Conservation (phyloP, 2,329 filamentous ascomycete genomes). For the Chalaropsis ovoidea region DNA sequence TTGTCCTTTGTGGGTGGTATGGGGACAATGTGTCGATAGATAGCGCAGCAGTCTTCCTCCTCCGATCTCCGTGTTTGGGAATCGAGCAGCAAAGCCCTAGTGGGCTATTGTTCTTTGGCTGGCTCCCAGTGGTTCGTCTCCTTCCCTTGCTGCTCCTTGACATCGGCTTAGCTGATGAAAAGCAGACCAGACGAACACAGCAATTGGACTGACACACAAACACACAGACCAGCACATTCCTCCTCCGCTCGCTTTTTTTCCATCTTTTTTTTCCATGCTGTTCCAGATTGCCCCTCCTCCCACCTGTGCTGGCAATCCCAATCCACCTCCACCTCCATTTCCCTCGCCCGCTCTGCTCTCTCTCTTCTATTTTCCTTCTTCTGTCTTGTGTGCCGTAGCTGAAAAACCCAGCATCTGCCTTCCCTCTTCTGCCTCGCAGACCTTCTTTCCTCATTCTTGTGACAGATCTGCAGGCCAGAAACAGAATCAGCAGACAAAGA, state of each 20-base stretch:
- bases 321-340: background rate
- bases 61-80: no score
- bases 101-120: background rate
- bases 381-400: background rate
- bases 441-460: background rate
- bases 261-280: background rate
- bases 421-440: no score
- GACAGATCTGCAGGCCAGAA: slow-evolving; percentile 5
- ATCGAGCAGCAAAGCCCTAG: background rate
- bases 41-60: background rate
- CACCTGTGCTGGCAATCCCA: background rate
- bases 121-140: no score
- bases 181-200: background rate
- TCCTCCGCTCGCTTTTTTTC: background rate
- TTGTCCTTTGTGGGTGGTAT: background rate
- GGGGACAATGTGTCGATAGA: background rate
- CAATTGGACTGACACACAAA: background rate
- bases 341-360: background rate
- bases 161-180: background rate
- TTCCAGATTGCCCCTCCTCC: background rate
- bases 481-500: background rate
- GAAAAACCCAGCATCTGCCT: no score
- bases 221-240: background rate
- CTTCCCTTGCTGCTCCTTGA: no score
- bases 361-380: background rate